These are phyloP conservation scores for Mimosa pudica DNA, from an alignment of 306 rosid species.

Conservation along the genomic window DNA sequence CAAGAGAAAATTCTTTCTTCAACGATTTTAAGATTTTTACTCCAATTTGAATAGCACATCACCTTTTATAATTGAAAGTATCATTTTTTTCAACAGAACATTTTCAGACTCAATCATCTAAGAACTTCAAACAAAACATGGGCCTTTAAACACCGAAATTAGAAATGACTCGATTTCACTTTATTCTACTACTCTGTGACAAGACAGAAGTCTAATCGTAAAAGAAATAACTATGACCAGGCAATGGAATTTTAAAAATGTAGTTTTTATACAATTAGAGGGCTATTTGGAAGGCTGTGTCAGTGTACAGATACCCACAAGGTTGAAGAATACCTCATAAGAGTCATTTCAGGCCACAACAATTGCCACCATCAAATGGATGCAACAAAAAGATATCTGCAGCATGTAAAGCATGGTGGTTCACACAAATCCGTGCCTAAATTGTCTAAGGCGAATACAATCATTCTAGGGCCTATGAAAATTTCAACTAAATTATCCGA, in stretches of 20 bases:
- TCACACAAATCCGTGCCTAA: conserved; percentile 32
- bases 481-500: conserved; percentile 17
- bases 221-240: conserved; percentile 30
- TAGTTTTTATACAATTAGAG: conserved; percentile 12
- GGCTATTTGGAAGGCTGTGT: conserved; percentile 32
- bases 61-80: neutral
- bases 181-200: conserved; percentile 13
- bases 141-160: conserved; percentile 23
- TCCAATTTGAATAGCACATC: conserved; percentile 18
- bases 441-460: conserved; percentile 18
- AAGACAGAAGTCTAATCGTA: conserved; percentile 20
- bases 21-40: conserved; percentile 15
- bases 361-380: conserved; percentile 42
- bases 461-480: conserved; percentile 29
- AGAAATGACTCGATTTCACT: conserved; percentile 17
- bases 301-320: conserved; percentile 33
- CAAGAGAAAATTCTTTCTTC: neutral
- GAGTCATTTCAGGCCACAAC: conserved; percentile 39
- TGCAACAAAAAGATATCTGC: conserved; percentile 43
- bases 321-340: conserved; percentile 38
- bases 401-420: conserved; percentile 38
- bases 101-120: conserved; percentile 13
- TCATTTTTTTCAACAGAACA: neutral
- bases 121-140: neutral
- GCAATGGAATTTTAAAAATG: neutral